Conservation (phyloP, 441 rosid species). For the Euphorbia schlechtendalii region DNA sequence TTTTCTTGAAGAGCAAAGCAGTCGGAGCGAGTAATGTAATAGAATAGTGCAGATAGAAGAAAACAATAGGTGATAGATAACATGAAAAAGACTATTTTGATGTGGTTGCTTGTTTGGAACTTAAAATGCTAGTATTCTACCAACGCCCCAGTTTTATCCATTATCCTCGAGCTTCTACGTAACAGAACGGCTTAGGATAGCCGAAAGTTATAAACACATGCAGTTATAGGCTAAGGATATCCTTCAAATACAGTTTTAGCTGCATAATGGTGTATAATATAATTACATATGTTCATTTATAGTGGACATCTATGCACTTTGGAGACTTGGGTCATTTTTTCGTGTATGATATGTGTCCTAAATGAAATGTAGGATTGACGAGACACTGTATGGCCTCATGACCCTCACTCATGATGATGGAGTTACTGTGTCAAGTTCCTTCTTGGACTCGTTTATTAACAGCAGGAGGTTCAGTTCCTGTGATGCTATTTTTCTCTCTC, state of each 20-base stretch:
- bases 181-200: too few relatives aligned
- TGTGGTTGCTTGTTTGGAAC: not conserved
- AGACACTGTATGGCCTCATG: conserved; percentile 72
- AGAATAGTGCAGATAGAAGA: not conserved
- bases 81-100: not conserved
- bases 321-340: conserved; percentile 4
- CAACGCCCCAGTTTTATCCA: too few relatives aligned
- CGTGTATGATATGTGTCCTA: not conserved
- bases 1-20: not conserved
- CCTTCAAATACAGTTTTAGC: too few relatives aligned
- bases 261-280: not conserved
- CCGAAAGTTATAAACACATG: too few relatives aligned
- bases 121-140: not conserved
- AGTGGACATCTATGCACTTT: not conserved
- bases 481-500: conserved; percentile 40
- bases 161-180: not conserved
- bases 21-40: not conserved
- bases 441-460: conserved; percentile 60
- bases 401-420: conserved; percentile 81
- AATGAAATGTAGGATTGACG: conserved; percentile 53
- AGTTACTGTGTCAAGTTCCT: conserved; percentile 75
- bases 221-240: too few relatives aligned
- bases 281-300: not conserved
- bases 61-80: not conserved
- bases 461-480: conserved; percentile 60